Conservation (phyloP, 331 rosid species). For the Rosa hybrid region DNA sequence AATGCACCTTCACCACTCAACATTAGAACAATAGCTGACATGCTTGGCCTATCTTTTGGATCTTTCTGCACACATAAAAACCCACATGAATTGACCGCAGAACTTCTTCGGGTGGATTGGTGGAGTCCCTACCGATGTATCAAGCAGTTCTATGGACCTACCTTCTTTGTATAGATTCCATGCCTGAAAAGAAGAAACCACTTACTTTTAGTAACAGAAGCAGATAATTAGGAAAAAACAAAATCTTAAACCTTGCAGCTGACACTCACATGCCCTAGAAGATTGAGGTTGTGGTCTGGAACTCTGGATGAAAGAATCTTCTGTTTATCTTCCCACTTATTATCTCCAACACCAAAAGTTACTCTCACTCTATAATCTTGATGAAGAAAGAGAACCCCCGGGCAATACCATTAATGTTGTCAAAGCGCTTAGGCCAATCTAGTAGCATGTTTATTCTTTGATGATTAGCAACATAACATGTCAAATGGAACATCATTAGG, state of each 20-base stretch:
- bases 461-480: background rate
- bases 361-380: conserved; percentile 7
- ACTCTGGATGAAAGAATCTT: conserved; percentile 1
- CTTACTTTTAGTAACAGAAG: background rate
- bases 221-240: background rate
- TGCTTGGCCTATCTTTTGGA: conserved; percentile 3
- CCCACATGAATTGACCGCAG: background rate
- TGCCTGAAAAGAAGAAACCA: background rate
- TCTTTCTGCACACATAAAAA: conserved; percentile 7
- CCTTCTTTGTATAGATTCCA: conserved; percentile 6
- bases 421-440: conserved; percentile 16
- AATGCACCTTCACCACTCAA: background rate
- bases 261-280: conserved; percentile 11
- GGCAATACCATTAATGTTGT: background rate
- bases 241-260: background rate
- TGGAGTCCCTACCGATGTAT: background rate
- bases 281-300: background rate
- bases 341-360: conserved; percentile 3
- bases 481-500: background rate
- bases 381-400: conserved; percentile 1
- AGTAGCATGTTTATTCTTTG: background rate
- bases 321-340: conserved; percentile 18
- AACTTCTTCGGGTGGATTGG: background rate
- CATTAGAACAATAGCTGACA: conserved; percentile 13
- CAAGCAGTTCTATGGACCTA: background rate